phyloP scores from a whole-genome alignment of 495 filamentous ascomycete species.

The Hypomontagnella submonticulosa region DNA sequence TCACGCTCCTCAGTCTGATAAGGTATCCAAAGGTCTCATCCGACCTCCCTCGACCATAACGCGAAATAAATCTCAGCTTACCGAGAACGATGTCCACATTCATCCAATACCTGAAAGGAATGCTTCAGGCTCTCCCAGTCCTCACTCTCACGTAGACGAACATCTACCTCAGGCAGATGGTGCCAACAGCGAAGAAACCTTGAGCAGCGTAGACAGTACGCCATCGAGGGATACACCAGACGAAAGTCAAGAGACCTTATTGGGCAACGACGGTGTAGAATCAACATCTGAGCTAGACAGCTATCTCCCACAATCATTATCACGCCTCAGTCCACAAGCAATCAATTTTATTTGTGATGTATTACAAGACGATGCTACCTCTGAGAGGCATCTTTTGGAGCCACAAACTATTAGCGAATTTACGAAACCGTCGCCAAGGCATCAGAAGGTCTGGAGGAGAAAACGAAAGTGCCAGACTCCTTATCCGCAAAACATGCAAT shows the following conservation, averaged over 20 bases:
- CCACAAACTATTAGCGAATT: conserved; percentile 48
- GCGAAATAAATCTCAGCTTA: conserved; percentile 52
- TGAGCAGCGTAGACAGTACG: conserved; percentile 32
- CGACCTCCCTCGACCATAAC: conserved; percentile 49
- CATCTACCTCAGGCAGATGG: conserved; percentile 26
- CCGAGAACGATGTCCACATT: conserved; percentile 23
- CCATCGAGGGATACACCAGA: conserved; percentile 34
- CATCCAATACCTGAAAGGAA: conserved; percentile 17
- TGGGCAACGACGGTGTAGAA: conserved; percentile 31
- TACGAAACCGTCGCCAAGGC: conserved; percentile 35
- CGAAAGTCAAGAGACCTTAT: conserved; percentile 24
- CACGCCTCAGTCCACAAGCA: conserved; percentile 55
- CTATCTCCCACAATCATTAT: conserved; percentile 57
- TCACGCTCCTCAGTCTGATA: conserved; percentile 47
- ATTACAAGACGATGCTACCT: conserved; percentile 61
- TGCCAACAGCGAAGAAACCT: conserved; percentile 35
- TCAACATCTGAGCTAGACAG: conserved; percentile 52
- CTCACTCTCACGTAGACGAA: conserved; percentile 27
- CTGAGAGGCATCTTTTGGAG: conserved; percentile 59
- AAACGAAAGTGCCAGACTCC: conserved; percentile 50
- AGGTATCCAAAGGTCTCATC: conserved; percentile 49
- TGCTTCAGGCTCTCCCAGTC: conserved; percentile 17
- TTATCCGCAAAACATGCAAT: conserved; percentile 46
- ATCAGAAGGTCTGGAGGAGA: conserved; percentile 52
- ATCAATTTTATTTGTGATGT: conserved; percentile 65